Conservation (phyloP, 148 eudicot species). For the Camellia lanceoleosa region DNA sequence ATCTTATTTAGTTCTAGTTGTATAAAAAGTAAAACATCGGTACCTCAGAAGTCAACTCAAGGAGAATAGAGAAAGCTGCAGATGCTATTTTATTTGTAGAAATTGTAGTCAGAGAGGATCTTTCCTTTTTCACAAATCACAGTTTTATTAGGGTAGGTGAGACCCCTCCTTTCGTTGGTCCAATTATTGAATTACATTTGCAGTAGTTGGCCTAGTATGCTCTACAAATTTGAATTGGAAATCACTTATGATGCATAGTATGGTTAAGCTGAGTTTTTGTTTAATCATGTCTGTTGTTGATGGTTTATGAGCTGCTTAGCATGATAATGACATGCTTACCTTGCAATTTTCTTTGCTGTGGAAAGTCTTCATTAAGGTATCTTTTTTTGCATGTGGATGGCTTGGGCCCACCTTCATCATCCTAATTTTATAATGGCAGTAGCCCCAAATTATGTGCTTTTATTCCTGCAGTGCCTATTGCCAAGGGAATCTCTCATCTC, state of each 20-base stretch:
- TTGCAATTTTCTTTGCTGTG: not conserved
- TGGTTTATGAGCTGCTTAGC: not conserved
- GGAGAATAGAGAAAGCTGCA: constrained; percentile 26
- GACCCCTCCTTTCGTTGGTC: not conserved
- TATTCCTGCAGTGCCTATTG: not conserved
- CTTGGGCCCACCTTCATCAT: not conserved
- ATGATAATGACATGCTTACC: not conserved
- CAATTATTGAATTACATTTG: not conserved
- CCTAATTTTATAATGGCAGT: not conserved
- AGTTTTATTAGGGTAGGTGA: not conserved
- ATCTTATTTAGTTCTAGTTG: not conserved
- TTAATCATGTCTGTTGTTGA: not conserved
- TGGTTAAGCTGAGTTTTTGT: not conserved
- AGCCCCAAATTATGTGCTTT: not conserved
- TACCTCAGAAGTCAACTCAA: not conserved
- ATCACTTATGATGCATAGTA: no score
- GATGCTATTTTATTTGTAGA: constrained; percentile 10
- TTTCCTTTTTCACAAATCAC: not conserved
- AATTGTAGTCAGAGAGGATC: not conserved
- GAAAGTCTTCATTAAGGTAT: not conserved
- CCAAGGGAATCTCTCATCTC: not conserved
- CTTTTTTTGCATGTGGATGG: not conserved
- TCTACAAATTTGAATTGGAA: no score
- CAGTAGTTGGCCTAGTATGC: no score
- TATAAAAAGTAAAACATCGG: not conserved